Evolutionary conservation across 2,329 filamentous ascomycete species (phyloP).

Genomic region (Colletotrichum abscissum): DNA sequence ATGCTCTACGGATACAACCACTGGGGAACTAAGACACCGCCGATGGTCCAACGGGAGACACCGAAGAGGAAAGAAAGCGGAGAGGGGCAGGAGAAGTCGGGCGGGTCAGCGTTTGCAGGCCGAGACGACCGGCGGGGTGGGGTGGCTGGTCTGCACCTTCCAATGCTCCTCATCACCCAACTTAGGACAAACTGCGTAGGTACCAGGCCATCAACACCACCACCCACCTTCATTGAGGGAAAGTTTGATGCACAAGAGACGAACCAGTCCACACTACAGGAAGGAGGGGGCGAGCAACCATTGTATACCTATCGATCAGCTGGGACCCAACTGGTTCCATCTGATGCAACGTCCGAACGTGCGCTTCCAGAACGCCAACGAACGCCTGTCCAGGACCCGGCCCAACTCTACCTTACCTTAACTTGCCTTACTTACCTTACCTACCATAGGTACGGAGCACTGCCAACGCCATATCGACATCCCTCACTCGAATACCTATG

Average conservation of each 20-base stretch:
- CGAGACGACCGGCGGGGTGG: constrained; percentile 28
- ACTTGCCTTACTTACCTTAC: neutral
- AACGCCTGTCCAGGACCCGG: neutral
- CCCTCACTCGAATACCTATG: neutral
- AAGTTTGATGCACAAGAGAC: neutral
- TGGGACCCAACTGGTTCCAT: neutral
- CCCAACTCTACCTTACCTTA: neutral
- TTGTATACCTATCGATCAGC: neutral
- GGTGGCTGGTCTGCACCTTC: constrained; percentile 16
- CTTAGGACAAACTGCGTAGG: neutral
- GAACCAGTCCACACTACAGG: neutral
- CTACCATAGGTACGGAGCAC: neutral
- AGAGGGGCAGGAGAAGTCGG: constrained; percentile 19
- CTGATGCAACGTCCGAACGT: constrained; percentile 5
- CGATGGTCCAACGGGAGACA: constrained; percentile 28
- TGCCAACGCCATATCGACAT: neutral
- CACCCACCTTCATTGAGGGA: neutral
- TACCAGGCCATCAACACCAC: neutral
- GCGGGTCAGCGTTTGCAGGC: constrained; percentile 7
- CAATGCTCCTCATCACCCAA: neutral
- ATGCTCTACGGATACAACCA: neutral
- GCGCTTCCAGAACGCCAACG: neutral
- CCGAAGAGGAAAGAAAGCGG: constrained; percentile 27
- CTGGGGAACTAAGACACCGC: neutral
- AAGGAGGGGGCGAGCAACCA: neutral